Percentiles rank a stretch among this genome's conserved stretches.
These are phyloP conservation scores for Acacia pycnantha DNA, from an alignment of 331 rosid genomes.

Conservation along the genomic window DNA sequence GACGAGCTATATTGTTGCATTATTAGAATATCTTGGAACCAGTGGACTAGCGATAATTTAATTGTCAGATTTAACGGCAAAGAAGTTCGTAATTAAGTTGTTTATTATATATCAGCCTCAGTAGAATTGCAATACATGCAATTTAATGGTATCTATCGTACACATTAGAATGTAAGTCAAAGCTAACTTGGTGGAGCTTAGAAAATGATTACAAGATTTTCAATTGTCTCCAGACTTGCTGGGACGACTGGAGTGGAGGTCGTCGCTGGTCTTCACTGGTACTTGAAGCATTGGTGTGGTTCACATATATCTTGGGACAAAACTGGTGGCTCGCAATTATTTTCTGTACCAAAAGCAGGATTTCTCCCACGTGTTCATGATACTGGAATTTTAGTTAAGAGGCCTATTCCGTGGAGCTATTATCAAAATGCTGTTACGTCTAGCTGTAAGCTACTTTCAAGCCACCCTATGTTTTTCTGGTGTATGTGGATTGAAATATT, in stretches of 20 bases:
- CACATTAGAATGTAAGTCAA: neutral
- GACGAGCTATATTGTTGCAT: neutral
- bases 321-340: conserved; percentile 73
- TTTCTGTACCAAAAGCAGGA: conserved; percentile 54
- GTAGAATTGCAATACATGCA: neutral
- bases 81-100: neutral
- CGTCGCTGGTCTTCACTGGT: conserved; percentile 76
- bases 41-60: neutral
- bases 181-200: neutral
- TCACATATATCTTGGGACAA: conserved; percentile 84
- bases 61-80: neutral
- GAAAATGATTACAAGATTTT: conserved; percentile 18
- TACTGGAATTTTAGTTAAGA: conserved; percentile 48
- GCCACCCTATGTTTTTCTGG: neutral
- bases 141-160: neutral
- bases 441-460: conserved; percentile 57
- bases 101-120: neutral
- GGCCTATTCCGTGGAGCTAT: conserved; percentile 80
- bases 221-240: conserved; percentile 38
- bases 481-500: conserved; percentile 20
- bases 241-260: conserved; percentile 79
- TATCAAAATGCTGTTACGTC: conserved; percentile 87
- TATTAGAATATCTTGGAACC: neutral
- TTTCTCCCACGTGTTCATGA: conserved; percentile 50
- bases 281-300: conserved; percentile 64